Percentiles rank a stretch among this genome's conserved stretches.
phyloP scores from a whole-genome alignment of 192 early-diverging fungal species.

The Podila epigama region DNA sequence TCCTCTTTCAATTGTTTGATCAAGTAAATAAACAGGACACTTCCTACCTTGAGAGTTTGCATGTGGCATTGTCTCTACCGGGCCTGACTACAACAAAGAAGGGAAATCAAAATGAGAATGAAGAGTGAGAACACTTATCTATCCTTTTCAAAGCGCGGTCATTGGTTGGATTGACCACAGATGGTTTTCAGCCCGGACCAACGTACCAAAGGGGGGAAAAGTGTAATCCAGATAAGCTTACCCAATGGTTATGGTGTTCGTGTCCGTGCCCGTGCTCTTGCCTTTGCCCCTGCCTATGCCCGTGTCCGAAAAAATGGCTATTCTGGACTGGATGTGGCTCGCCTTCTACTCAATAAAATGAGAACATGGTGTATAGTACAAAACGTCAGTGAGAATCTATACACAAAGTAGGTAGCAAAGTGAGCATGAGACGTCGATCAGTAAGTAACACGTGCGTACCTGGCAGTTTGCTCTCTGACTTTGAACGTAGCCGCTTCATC shows the following conservation, averaged over 20 bases:
- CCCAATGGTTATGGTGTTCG: conserved; percentile 26
- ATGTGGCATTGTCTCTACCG: too few relatives aligned
- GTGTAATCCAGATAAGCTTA: background rate
- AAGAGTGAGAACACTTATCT: too few relatives aligned
- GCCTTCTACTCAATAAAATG: too few relatives aligned
- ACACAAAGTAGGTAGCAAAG: background rate
- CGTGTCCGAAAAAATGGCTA: too few relatives aligned
- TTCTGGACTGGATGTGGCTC: conserved; percentile 18
- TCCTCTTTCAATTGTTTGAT: too few relatives aligned
- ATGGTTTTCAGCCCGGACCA: background rate
- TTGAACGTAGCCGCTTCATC: conserved; percentile 39
- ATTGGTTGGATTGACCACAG: too few relatives aligned
- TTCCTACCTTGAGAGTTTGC: too few relatives aligned
- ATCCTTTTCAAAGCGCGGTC: too few relatives aligned
- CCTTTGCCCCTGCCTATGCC: background rate
- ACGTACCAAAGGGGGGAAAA: background rate
- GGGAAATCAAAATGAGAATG: too few relatives aligned
- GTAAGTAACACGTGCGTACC: conserved; percentile 4
- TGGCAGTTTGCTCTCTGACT: conserved; percentile 33
- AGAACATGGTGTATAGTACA: too few relatives aligned
- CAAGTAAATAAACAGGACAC: too few relatives aligned
- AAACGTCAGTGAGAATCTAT: background rate
- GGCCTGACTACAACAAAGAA: too few relatives aligned
- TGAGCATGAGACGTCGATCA: background rate
- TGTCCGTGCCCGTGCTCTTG: conserved; percentile 10